Evolutionary conservation across 2,329 filamentous ascomycete species (phyloP), one percentile per base, ranked within the genome.

Genomic region (Neofusicoccum kwambonambiense): DNA sequence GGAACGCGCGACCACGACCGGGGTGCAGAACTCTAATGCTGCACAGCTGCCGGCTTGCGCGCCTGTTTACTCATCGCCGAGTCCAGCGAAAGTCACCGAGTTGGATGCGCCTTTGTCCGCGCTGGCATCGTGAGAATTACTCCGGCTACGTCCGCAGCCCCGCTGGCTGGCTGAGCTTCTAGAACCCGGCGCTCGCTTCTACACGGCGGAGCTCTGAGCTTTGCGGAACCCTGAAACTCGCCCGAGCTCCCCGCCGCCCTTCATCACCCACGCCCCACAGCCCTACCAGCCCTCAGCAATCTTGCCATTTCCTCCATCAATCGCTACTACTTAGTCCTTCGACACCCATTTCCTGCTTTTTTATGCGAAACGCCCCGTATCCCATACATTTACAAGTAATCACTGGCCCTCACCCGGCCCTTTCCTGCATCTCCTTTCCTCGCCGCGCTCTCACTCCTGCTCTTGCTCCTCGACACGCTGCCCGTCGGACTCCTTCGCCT

Each of bases 341-440:
- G 9, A 17, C 15, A 19, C 50, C 12, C n/a, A 45, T 13, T 45
- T 17, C 60, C 47, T 31, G 22, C 19, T 22, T 19, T 51, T 51
- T 37, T 54, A 22, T 17, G 9, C 56, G 17, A 31, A 62, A 45
- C n/a, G 17, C 60, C 22, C 39, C 22, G 12, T 13, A 39, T 41
- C 39, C 37, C 27, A 45, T 56, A 47, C 22, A 27, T 37, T 54
- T 60, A 73, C 65, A 72, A 67, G 62, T 72, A 73, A 67, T 73
- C 71, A 31, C 70, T 70, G 37, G 71, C 71, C 58, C 66, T 67
- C 13, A 70, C 71, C 50, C 71, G 70, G 22, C 68, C 69, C 15
- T 67, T 68, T n/a, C 45, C 63, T 12, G 37, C 54, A 31, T 65
- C 67, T 41, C 65, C 68, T 17, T 66, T 66, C 22, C 69, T 68